These are phyloP conservation scores for Pelargonium citronellum DNA, from an alignment of 441 rosid species.

Conservation along the genomic window DNA sequence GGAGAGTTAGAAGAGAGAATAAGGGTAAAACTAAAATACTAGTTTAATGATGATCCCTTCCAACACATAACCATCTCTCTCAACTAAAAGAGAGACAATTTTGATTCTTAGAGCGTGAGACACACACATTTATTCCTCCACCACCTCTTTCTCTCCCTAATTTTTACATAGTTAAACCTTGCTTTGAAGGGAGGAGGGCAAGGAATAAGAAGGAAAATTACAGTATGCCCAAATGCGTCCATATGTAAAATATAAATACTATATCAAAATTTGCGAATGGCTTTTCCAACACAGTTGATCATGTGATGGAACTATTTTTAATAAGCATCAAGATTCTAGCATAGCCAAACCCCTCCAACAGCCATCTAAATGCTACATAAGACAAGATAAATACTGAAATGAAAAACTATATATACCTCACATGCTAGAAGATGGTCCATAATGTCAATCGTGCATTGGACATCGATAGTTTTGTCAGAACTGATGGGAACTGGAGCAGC, in stretches of 20 bases:
- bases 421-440: conserved; percentile 93
- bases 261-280: neutral
- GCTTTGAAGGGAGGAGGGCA: neutral
- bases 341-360: neutral
- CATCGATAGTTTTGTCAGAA: conserved; percentile 55
- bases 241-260: neutral
- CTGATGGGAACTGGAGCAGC: conserved; percentile 80
- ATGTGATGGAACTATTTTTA: neutral
- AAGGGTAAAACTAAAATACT: neutral
- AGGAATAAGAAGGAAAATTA: neutral
- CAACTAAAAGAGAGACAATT: neutral
- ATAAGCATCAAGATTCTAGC: conserved; percentile 2
- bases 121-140: neutral
- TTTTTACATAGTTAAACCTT: neutral
- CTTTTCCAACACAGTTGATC: neutral
- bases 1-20: neutral
- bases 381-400: neutral
- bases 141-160: neutral
- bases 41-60: neutral
- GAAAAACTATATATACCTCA: conserved; percentile 52
- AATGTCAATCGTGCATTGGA: conserved; percentile 67
- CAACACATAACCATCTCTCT: neutral
- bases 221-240: neutral
- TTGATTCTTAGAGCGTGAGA: neutral
- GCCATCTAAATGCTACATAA: neutral